These are phyloP conservation scores for Chaetomium strumarium DNA, from an alignment of 2,329 filamentous ascomycete species.

Conservation along the genomic window DNA sequence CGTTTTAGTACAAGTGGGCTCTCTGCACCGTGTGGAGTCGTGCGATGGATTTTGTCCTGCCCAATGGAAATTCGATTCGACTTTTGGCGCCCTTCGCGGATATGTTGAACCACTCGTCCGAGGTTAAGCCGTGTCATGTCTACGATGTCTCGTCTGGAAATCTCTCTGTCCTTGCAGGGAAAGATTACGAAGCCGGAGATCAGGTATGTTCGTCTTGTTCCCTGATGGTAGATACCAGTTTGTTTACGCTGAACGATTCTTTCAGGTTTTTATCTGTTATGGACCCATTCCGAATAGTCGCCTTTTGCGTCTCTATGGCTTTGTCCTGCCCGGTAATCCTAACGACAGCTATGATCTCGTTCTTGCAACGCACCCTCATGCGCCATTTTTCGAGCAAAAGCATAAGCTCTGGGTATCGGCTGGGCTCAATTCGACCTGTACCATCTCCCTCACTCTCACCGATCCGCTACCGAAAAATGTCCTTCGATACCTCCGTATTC, in stretches of 20 bases:
- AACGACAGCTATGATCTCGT: constrained; percentile 34
- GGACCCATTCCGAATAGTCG: constrained; percentile 31
- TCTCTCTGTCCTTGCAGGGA: constrained; percentile 28
- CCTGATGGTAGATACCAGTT: constrained; percentile 3
- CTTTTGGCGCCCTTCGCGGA: constrained; percentile 32
- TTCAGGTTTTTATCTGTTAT: constrained; percentile 32
- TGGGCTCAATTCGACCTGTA: constrained; percentile 29
- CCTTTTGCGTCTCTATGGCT: constrained; percentile 34
- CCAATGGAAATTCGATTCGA: constrained; percentile 16
- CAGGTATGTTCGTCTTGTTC: constrained; percentile 27
- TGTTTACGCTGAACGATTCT: constrained; percentile 7
- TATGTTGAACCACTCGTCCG: constrained; percentile 34
- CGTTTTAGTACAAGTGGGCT: constrained; percentile 7
- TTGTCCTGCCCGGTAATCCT: constrained; percentile 32
- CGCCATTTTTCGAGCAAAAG: constrained; percentile 32
- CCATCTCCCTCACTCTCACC: constrained; percentile 30
- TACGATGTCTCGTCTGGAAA: constrained; percentile 30
- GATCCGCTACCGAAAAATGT: constrained; percentile 31
- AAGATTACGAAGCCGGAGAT: constrained; percentile 30
- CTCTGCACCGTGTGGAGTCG: constrained; percentile 24
- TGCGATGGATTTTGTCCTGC: constrained; percentile 31
- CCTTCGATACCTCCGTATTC: constrained; percentile 33
- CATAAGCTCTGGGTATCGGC: constrained; percentile 31
- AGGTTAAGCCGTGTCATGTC: constrained; percentile 32
- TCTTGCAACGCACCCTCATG: constrained; percentile 30